Evolutionary conservation across 1,284 basidiomycete genomes (phyloP).

Genomic region (Apiotrichum laibachii): DNA sequence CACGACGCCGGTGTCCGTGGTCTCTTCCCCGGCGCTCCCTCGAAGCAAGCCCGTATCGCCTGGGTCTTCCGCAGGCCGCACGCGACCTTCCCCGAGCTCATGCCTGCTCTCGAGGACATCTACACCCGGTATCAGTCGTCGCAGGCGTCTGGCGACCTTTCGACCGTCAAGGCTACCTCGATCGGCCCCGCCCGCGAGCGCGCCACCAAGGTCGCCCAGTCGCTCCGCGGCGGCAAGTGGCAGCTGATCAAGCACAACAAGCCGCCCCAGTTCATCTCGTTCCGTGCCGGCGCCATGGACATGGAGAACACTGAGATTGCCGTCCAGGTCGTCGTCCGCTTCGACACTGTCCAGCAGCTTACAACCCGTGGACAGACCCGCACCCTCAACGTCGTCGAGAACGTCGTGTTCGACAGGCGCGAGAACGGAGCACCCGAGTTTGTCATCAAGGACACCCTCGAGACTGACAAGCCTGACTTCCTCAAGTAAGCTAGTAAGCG

Average conservation of each 20-base stretch:
- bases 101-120: background rate
- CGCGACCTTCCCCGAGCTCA: background rate
- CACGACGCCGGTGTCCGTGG: background rate
- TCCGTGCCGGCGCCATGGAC: background rate
- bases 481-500: background rate
- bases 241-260: background rate
- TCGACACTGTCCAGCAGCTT: constrained; percentile 1
- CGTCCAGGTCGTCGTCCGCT: constrained; percentile 1
- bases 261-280: background rate
- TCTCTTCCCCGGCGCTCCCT: background rate
- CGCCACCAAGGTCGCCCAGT: background rate
- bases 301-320: background rate
- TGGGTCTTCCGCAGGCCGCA: background rate
- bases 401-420: constrained; percentile 2
- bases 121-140: constrained; percentile 2
- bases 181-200: background rate
- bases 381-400: background rate
- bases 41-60: background rate
- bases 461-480: background rate
- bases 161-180: background rate
- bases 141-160: constrained; percentile 1
- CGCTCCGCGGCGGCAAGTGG: background rate
- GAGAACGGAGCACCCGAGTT: background rate
- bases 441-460: constrained; percentile 1
- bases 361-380: background rate